phyloP scores from a whole-genome alignment of 371 early-diverging fungal species.

The Mortierella sp. region DNA sequence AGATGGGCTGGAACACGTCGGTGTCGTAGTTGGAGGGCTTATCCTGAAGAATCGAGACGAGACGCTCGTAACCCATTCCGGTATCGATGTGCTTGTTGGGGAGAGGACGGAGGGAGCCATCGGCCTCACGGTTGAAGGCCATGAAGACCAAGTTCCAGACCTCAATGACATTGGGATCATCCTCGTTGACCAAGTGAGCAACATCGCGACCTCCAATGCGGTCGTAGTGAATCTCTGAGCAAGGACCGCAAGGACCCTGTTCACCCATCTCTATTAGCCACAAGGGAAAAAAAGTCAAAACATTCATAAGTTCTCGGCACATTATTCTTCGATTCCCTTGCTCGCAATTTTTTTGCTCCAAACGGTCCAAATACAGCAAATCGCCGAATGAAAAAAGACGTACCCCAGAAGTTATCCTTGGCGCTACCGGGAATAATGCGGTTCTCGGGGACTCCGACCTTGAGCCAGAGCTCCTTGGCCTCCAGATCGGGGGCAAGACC shows the following conservation, averaged over 20 bases:
- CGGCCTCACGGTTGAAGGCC: conserved; percentile 99
- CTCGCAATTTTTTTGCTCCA: neutral
- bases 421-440: conserved; percentile 92
- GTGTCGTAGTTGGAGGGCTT: conserved; percentile 99
- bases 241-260: conserved; percentile 99
- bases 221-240: conserved; percentile 99
- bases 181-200: conserved; percentile 95
- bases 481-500: conserved; percentile 94
- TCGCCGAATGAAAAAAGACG: conserved; percentile 9
- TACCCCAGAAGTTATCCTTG: conserved; percentile 99
- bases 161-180: conserved; percentile 99
- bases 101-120: conserved; percentile 89
- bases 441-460: conserved; percentile 88
- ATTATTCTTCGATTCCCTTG: neutral
- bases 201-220: conserved; percentile 98
- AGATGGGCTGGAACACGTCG: conserved; percentile 92
- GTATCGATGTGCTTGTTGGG: conserved; percentile 99
- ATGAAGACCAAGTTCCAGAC: conserved; percentile 99
- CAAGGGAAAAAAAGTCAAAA: neutral
- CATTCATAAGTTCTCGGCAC: neutral
- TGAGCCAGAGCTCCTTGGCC: conserved; percentile 94
- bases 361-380: neutral
- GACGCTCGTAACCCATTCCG: conserved; percentile 99
- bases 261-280: conserved; percentile 95
- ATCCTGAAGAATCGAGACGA: conserved; percentile 97